A percentile compares a stretch with the other conserved stretches of the same genome.
Conservation (phyloP, 2,329 filamentous ascomycete genomes). For the Stenocarpella maydis region DNA sequence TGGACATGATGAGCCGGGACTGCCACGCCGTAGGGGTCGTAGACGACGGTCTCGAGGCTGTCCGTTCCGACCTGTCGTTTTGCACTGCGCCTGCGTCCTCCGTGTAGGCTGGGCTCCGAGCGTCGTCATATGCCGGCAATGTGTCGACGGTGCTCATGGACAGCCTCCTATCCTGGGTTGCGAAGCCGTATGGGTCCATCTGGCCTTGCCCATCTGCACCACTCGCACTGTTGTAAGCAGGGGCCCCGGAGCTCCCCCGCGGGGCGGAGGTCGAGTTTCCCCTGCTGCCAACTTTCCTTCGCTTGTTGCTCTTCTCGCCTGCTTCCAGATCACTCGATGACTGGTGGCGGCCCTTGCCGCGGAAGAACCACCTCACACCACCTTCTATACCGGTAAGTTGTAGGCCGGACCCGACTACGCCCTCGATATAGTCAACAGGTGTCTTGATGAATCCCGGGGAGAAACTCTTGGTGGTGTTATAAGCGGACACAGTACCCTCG, state of each 20-base stretch:
- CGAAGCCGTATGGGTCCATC: slow-evolving; percentile 39
- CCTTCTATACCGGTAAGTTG: slow-evolving; percentile 88
- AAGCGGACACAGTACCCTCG: slow-evolving; percentile 83
- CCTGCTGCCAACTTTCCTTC: slow-evolving; percentile 63
- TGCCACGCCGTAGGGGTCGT: slow-evolving; percentile 67
- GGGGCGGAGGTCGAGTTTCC: slow-evolving; percentile 42
- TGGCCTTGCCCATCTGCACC: slow-evolving; percentile 26
- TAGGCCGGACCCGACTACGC: slow-evolving; percentile 84
- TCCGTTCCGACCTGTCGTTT: slow-evolving; percentile 34
- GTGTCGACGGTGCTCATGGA: slow-evolving; percentile 77
- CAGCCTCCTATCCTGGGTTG: slow-evolving; percentile 57
- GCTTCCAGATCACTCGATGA: slow-evolving; percentile 57
- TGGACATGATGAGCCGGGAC: slow-evolving; percentile 86
- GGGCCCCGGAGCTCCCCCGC: slow-evolving; percentile 42
- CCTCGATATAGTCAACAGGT: slow-evolving; percentile 90
- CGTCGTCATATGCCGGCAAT: slow-evolving; percentile 84
- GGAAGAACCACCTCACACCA: slow-evolving; percentile 83
- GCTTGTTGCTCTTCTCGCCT: slow-evolving; percentile 60
- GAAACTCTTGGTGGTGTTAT: slow-evolving; percentile 88
- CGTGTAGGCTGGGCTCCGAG: slow-evolving; percentile 77
- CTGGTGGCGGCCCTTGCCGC: slow-evolving; percentile 62
- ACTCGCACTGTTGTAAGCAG: slow-evolving; percentile 37
- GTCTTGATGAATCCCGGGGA: slow-evolving; percentile 83
- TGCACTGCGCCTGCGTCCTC: slow-evolving; percentile 52
- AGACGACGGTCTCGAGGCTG: slow-evolving; percentile 42